phyloP scores from a whole-genome alignment of 306 rosid genomes.

The Vigna radiata region DNA sequence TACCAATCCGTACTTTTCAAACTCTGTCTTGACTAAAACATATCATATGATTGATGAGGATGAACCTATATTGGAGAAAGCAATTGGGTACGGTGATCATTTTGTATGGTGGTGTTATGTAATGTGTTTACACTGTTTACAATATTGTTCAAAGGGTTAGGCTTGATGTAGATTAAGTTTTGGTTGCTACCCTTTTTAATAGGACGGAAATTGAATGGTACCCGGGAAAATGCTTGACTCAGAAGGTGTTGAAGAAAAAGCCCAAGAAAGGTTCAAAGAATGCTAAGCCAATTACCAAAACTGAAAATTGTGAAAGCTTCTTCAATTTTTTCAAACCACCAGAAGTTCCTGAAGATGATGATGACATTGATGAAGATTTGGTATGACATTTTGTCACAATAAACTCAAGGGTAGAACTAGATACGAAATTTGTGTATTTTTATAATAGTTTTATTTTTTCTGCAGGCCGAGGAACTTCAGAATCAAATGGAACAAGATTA shows the following conservation, averaged over 20 bases:
- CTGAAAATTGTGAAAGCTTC: slow-evolving; percentile 93
- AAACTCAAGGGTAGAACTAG: neutral
- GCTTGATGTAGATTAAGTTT: neutral
- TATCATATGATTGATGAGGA: slow-evolving; percentile 95
- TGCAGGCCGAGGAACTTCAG: slow-evolving; percentile 91
- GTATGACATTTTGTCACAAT: slow-evolving; percentile 43
- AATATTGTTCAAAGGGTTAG: neutral
- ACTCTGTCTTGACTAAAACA: slow-evolving; percentile 74
- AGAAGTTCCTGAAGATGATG: slow-evolving; percentile 89
- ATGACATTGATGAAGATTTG: slow-evolving; percentile 83
- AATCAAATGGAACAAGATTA: slow-evolving; percentile 89
- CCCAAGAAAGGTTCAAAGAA: slow-evolving; percentile 94
- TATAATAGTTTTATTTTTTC: neutral
- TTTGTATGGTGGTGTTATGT: neutral
- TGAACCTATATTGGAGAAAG: slow-evolving; percentile 89
- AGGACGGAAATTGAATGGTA: slow-evolving; percentile 94
- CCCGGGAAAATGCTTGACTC: slow-evolving; percentile 83
- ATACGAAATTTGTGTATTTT: neutral
- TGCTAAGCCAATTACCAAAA: slow-evolving; percentile 89
- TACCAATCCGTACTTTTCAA: slow-evolving; percentile 78
- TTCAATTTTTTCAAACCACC: slow-evolving; percentile 94
- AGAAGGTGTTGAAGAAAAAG: slow-evolving; percentile 93
- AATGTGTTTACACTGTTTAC: neutral
- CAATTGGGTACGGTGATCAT: slow-evolving; percentile 66
- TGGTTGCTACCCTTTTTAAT: slow-evolving; percentile 2